Evolutionary conservation across 164 flowering plant species (phyloP).

Genomic region (Warburgia ugandensis): DNA sequence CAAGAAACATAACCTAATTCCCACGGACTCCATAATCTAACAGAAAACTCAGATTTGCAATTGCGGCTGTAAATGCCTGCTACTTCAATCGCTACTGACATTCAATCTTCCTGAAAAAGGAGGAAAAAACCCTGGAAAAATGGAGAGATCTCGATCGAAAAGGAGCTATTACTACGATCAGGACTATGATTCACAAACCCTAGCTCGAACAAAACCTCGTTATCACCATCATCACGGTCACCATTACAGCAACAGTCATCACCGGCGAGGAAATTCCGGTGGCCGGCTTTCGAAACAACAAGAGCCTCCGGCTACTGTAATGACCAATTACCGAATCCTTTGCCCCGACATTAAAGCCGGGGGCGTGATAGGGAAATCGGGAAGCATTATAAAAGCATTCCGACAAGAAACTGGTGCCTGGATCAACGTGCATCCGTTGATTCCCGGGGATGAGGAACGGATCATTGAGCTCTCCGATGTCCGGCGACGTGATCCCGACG

Average conservation of each 20-base stretch:
- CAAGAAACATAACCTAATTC: neutral
- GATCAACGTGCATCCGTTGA: slow-evolving; percentile 81
- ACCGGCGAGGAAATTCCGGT: slow-evolving; percentile 36
- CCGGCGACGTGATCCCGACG: slow-evolving; percentile 68
- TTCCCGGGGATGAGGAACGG: slow-evolving; percentile 86
- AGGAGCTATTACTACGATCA: slow-evolving; percentile 76
- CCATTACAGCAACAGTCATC: slow-evolving; percentile 23
- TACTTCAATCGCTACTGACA: neutral
- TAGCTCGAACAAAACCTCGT: slow-evolving; percentile 46
- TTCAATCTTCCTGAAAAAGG: neutral
- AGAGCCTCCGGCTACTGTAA: slow-evolving; percentile 32
- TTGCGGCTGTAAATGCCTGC: neutral
- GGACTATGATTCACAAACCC: slow-evolving; percentile 53
- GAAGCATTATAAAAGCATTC: slow-evolving; percentile 77
- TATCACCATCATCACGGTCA: slow-evolving; percentile 25
- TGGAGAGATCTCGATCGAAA: slow-evolving; percentile 94
- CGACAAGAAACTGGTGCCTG: slow-evolving; percentile 95
- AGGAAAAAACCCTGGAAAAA: slow-evolving; percentile 9
- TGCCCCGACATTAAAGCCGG: slow-evolving; percentile 82
- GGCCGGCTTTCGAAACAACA: slow-evolving; percentile 26
- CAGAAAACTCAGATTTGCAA: too few species aligned
- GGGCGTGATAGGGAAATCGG: slow-evolving; percentile 90
- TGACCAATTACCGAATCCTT: slow-evolving; percentile 68
- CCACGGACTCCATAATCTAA: neutral
- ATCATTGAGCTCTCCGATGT: slow-evolving; percentile 90